phyloP scores from a whole-genome alignment of 2,329 filamentous ascomycete species.

The Fusarium anthophilum region DNA sequence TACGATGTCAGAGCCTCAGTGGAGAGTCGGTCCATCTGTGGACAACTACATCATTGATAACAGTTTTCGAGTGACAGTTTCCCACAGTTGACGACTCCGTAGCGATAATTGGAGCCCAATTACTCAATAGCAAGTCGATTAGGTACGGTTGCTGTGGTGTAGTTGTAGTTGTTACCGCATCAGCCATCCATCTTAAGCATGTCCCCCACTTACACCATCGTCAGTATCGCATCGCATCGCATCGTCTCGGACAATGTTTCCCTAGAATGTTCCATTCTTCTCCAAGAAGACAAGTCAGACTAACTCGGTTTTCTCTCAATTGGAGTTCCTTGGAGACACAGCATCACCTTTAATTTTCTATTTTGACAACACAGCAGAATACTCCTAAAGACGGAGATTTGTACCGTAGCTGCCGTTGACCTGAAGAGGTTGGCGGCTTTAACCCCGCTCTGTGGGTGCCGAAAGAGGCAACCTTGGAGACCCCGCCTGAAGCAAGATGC shows the following conservation, averaged over 20 bases:
- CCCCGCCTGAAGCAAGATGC: slow-evolving; percentile 11
- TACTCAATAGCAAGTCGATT: not conserved
- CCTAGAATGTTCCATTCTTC: slow-evolving; percentile 9
- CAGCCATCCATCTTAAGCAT: slow-evolving; percentile 7
- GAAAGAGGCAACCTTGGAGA: slow-evolving; percentile 16
- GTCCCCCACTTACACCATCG: slow-evolving; percentile 24
- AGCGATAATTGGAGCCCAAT: slow-evolving; percentile 1
- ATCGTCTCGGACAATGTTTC: slow-evolving; percentile 7
- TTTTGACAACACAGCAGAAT: not conserved
- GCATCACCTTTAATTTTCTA: not conserved
- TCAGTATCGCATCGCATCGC: not conserved
- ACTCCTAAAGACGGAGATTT: slow-evolving; percentile 14
- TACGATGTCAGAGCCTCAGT: slow-evolving; percentile 15
- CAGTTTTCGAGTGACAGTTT: not conserved
- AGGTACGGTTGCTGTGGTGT: not conserved
- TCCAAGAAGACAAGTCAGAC: not conserved
- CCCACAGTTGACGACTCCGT: slow-evolving; percentile 7
- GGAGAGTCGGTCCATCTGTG: slow-evolving; percentile 31
- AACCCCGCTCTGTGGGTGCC: slow-evolving; percentile 24
- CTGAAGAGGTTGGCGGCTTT: not conserved
- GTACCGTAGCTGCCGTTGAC: slow-evolving; percentile 27
- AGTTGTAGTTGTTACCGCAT: slow-evolving; percentile 22
- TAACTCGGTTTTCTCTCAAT: not conserved
- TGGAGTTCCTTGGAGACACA: not conserved
- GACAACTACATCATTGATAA: not conserved